phyloP scores from a whole-genome alignment of 2,329 filamentous ascomycete genomes.

The Trichoderma afroharzianum region DNA sequence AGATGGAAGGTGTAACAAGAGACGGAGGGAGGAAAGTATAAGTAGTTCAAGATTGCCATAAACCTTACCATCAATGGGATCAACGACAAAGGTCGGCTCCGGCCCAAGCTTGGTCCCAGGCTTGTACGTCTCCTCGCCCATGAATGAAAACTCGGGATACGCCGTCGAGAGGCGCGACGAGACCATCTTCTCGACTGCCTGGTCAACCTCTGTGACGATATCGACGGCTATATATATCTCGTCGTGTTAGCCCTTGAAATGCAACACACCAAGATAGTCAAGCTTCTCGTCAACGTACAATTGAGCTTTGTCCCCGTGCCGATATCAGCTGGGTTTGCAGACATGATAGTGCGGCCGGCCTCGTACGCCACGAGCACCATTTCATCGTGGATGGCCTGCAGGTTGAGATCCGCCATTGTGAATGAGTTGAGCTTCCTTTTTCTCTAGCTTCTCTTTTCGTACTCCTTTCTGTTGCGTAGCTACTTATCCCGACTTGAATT shows the following conservation, averaged over 20 bases:
- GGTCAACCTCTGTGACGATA: constrained; percentile 65
- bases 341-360: constrained; percentile 62
- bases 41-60: background rate
- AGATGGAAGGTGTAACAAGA: no score
- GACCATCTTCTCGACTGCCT: constrained; percentile 62
- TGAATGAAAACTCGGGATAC: constrained; percentile 60
- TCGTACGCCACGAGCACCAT: constrained; percentile 58
- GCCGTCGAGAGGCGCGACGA: constrained; percentile 46
- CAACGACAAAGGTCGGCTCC: constrained; percentile 73
- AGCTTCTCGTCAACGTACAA: constrained; percentile 41
- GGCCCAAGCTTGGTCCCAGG: constrained; percentile 60
- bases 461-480: background rate
- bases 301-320: constrained; percentile 61
- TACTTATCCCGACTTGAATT: background rate
- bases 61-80: constrained; percentile 68
- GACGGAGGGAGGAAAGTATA: background rate
- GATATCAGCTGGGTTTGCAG: constrained; percentile 56
- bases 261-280: background rate
- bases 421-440: background rate
- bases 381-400: constrained; percentile 59
- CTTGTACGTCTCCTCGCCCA: constrained; percentile 75
- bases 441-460: background rate
- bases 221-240: constrained; percentile 51
- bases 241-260: constrained; percentile 1
- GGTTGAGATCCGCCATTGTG: constrained; percentile 53